phyloP scores from a whole-genome alignment of 768 basidiomycete species.

The Russula griseocarnosa region DNA sequence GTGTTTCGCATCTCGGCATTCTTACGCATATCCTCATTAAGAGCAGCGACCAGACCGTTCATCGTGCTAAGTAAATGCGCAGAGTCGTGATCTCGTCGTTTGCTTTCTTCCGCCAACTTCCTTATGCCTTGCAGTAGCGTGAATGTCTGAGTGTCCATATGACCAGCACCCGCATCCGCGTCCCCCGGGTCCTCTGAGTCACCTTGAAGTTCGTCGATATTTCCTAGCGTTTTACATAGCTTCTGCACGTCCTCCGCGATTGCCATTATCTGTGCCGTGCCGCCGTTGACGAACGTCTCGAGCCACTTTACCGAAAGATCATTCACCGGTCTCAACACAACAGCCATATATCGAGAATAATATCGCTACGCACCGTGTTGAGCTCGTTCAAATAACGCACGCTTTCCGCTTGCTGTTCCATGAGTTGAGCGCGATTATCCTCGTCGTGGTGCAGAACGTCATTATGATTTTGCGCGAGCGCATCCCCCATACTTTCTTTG shows the following conservation, averaged over 20 bases:
- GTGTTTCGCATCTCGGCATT: slow-evolving; percentile 42
- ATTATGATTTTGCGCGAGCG: slow-evolving; percentile 45
- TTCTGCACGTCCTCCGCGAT: slow-evolving; percentile 58
- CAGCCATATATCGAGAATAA: not conserved
- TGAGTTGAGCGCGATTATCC: slow-evolving; percentile 45
- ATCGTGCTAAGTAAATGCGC: slow-evolving; percentile 36
- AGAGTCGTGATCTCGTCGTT: slow-evolving; percentile 34
- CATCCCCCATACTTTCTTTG: not conserved
- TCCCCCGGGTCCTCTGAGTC: not conserved
- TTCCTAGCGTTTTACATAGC: slow-evolving; percentile 53
- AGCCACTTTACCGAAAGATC: slow-evolving; percentile 55
- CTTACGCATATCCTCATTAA: slow-evolving; percentile 42
- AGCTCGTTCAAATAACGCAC: slow-evolving; percentile 76
- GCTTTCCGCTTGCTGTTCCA: slow-evolving; percentile 69
- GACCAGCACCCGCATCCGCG: slow-evolving; percentile 27
- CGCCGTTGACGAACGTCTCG: slow-evolving; percentile 73
- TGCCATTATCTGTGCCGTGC: slow-evolving; percentile 65
- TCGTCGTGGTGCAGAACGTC: slow-evolving; percentile 47
- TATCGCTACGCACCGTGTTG: slow-evolving; percentile 49
- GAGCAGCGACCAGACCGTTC: slow-evolving; percentile 37
- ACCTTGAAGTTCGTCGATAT: slow-evolving; percentile 29
- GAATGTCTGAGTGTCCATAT: slow-evolving; percentile 17
- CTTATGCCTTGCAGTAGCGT: slow-evolving; percentile 39
- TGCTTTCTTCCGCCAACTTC: slow-evolving; percentile 36
- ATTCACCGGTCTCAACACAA: not conserved